A percentile compares a stretch with the other conserved stretches of the same genome.
Conservation (phyloP, 2,329 filamentous ascomycete species). For the Scedosporium aurantiacum region DNA sequence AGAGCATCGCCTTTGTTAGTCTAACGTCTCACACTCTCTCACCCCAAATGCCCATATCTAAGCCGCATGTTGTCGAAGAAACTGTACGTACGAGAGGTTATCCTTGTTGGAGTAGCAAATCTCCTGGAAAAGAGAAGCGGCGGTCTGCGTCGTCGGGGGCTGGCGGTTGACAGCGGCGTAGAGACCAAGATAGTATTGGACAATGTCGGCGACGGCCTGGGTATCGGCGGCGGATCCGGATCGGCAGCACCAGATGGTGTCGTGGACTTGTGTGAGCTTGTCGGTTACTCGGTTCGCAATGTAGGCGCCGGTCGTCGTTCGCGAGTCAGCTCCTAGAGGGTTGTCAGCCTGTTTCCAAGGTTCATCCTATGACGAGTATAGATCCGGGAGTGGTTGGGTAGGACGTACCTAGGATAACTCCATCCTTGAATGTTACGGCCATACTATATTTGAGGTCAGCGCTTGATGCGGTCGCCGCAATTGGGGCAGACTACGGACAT, state of each 20-base stretch:
- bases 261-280: conserved; percentile 96
- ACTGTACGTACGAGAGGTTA: conserved; percentile 47
- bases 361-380: background rate
- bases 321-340: conserved; percentile 69
- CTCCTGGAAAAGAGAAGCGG: conserved; percentile 93
- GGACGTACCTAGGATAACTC: conserved; percentile 72
- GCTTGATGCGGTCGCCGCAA: conserved; percentile 14
- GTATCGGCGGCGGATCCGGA: conserved; percentile 96
- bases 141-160: conserved; percentile 85
- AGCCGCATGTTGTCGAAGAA: background rate
- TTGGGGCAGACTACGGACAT: conserved; percentile 52
- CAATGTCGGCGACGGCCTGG: conserved; percentile 94
- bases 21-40: background rate
- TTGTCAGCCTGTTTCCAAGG: conserved; percentile 9
- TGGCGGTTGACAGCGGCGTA: conserved; percentile 86
- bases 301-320: conserved; percentile 95
- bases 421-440: conserved; percentile 98
- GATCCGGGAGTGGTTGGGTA: background rate
- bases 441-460: conserved; percentile 49
- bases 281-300: conserved; percentile 99
- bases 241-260: conserved; percentile 99
- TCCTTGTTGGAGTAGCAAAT: conserved; percentile 98
- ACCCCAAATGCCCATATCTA: background rate
- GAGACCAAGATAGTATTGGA: conserved; percentile 89
- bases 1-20: conserved; percentile 10